phyloP scores from a whole-genome alignment of 2,329 filamentous ascomycete genomes.

The Ceratocystis albifundus region DNA sequence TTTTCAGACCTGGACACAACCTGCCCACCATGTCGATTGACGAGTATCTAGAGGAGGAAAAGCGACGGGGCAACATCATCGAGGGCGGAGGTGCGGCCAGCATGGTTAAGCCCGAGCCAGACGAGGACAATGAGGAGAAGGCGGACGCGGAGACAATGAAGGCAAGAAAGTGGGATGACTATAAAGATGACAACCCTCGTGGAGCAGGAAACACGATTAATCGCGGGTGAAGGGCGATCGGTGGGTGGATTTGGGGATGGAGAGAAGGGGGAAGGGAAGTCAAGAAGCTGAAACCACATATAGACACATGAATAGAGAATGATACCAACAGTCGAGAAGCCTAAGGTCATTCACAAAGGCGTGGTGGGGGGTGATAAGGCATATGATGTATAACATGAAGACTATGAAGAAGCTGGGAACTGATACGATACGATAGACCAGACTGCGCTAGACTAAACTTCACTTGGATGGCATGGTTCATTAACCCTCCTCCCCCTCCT shows the following conservation, averaged over 20 bases:
- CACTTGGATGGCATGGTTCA: neutral
- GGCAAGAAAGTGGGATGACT: conserved; percentile 91
- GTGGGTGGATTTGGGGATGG: neutral
- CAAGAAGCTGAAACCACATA: neutral
- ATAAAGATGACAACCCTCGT: conserved; percentile 75
- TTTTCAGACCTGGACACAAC: conserved; percentile 85
- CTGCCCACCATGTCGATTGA: conserved; percentile 96
- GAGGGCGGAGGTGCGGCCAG: conserved; percentile 77
- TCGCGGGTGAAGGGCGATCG: conserved; percentile 41
- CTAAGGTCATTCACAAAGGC: neutral
- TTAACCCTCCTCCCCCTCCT: neutral
- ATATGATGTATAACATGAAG: neutral
- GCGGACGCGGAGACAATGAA: conserved; percentile 87
- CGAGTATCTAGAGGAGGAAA: conserved; percentile 91
- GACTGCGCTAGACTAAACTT: neutral
- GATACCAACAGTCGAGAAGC: neutral
- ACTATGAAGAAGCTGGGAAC: neutral
- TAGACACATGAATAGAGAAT: conserved; percentile 8
- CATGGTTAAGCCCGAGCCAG: conserved; percentile 54
- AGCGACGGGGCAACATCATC: conserved; percentile 71
- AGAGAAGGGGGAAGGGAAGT: too few relatives aligned
- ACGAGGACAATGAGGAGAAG: conserved; percentile 84
- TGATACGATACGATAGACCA: neutral
- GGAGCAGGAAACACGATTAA: conserved; percentile 76
- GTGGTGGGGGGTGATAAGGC: too few relatives aligned